Evolutionary conservation across 176 grass and related monocot species (phyloP).

Genomic region (Cocos nucifera): DNA sequence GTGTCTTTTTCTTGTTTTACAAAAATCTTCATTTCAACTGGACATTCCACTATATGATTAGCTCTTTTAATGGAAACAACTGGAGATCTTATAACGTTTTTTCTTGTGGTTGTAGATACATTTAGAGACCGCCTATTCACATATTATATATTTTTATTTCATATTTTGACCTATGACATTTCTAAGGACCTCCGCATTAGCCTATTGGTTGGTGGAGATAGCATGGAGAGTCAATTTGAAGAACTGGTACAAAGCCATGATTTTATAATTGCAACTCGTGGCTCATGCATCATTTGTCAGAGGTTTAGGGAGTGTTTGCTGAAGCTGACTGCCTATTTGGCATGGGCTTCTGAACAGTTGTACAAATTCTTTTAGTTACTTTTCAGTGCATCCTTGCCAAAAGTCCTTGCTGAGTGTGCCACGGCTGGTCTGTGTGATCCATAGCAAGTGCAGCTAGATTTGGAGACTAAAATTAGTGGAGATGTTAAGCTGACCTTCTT

Average conservation of each 20-base stretch:
- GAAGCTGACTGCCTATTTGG: slow-evolving; percentile 85
- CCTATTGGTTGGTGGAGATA: slow-evolving; percentile 87
- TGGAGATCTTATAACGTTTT: too few relatives aligned
- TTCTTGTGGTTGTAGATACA: too few relatives aligned
- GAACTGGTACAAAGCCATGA: slow-evolving; percentile 70
- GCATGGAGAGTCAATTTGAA: slow-evolving; percentile 95
- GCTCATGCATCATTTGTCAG: slow-evolving; percentile 78
- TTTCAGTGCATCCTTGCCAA: slow-evolving; percentile 79
- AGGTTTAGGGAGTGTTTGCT: slow-evolving; percentile 85
- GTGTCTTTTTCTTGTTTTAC: too few relatives aligned
- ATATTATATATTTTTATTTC: too few relatives aligned
- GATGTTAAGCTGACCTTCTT: slow-evolving; percentile 81
- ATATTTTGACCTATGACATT: too few relatives aligned
- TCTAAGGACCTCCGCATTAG: slow-evolving; percentile 54
- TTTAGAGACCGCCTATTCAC: too few relatives aligned
- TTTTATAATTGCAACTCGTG: slow-evolving; percentile 96
- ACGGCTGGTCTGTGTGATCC: slow-evolving; percentile 79
- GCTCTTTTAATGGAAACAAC: too few relatives aligned
- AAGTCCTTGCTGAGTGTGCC: slow-evolving; percentile 77
- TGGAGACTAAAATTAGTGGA: slow-evolving; percentile 79
- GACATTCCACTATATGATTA: too few relatives aligned
- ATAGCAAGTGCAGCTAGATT: slow-evolving; percentile 58
- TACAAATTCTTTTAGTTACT: slow-evolving; percentile 64
- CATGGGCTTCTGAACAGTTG: slow-evolving; percentile 56
- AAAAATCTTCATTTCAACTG: too few relatives aligned